These are phyloP conservation scores for Aspergillus leporis DNA, from an alignment of 495 filamentous ascomycete species.

Conservation along the genomic window DNA sequence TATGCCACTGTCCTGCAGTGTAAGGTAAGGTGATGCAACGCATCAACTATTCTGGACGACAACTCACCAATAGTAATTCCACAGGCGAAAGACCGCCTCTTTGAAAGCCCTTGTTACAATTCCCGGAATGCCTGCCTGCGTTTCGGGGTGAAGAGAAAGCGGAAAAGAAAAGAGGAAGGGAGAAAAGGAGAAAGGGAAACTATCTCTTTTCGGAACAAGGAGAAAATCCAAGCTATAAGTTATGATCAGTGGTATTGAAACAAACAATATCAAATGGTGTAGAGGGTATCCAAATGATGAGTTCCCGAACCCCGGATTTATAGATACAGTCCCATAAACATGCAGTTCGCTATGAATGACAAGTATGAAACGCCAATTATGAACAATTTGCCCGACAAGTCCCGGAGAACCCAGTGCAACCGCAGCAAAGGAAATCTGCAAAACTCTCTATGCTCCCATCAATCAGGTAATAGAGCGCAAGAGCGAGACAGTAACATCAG, in stretches of 20 bases:
- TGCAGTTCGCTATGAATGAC: not conserved
- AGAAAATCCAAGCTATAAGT: not conserved
- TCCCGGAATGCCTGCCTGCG: not conserved
- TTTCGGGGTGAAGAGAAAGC: not conserved
- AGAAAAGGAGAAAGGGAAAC: not conserved
- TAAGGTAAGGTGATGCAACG: not conserved
- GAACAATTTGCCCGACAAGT: not conserved
- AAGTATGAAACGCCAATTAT: not conserved
- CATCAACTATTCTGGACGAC: not conserved
- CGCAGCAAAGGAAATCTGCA: not conserved
- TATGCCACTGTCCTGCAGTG: not conserved
- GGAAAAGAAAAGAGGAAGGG: not conserved
- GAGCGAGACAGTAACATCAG: not conserved
- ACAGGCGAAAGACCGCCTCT: not conserved
- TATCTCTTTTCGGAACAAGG: not conserved
- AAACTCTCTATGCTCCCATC: not conserved
- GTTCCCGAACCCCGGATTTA: not conserved
- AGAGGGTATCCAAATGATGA: slow-evolving; percentile 1
- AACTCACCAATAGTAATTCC: not conserved
- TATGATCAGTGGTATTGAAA: not conserved
- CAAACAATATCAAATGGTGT: not conserved
- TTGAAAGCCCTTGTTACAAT: not conserved
- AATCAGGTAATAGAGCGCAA: not conserved
- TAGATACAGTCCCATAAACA: not conserved
- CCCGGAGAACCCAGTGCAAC: not conserved